phyloP scores from a whole-genome alignment of 495 filamentous ascomycete genomes.

The Arthonia radiata region DNA sequence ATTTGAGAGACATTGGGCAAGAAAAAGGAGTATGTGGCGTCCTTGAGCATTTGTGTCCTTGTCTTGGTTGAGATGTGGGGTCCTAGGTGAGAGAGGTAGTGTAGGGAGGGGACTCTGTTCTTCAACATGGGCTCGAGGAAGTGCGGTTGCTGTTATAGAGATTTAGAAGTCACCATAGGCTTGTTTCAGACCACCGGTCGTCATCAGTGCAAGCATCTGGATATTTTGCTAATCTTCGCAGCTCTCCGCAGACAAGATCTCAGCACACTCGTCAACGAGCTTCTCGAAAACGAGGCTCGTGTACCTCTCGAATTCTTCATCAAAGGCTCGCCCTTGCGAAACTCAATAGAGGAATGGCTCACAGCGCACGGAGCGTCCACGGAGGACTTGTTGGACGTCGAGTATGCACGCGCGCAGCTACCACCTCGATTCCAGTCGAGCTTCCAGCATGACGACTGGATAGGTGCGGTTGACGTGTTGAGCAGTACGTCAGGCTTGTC shows the following conservation, averaged over 20 bases:
- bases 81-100: too few relatives aligned
- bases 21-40: too few relatives aligned
- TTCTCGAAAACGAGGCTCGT: slow-evolving; percentile 50
- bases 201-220: too few relatives aligned
- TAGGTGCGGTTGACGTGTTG: slow-evolving; percentile 71
- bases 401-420: slow-evolving; percentile 78
- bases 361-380: slow-evolving; percentile 61
- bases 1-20: too few relatives aligned
- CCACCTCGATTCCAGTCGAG: slow-evolving; percentile 66
- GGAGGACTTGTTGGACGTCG: slow-evolving; percentile 63
- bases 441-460: slow-evolving; percentile 94
- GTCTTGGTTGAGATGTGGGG: too few relatives aligned
- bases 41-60: too few relatives aligned
- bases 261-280: slow-evolving; percentile 78
- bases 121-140: too few relatives aligned
- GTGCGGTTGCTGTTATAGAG: too few relatives aligned
- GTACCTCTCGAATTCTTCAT: slow-evolving; percentile 91
- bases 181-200: too few relatives aligned
- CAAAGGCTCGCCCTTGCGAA: slow-evolving; percentile 70
- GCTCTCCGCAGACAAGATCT: slow-evolving; percentile 74
- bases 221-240: slow-evolving; percentile 9
- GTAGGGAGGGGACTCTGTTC: too few relatives aligned
- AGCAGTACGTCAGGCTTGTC: slow-evolving; percentile 31
- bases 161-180: too few relatives aligned
- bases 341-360: slow-evolving; percentile 74